These are phyloP conservation scores for Handroanthus guayacan DNA, from an alignment of 257 asterid genomes.

Conservation along the genomic window DNA sequence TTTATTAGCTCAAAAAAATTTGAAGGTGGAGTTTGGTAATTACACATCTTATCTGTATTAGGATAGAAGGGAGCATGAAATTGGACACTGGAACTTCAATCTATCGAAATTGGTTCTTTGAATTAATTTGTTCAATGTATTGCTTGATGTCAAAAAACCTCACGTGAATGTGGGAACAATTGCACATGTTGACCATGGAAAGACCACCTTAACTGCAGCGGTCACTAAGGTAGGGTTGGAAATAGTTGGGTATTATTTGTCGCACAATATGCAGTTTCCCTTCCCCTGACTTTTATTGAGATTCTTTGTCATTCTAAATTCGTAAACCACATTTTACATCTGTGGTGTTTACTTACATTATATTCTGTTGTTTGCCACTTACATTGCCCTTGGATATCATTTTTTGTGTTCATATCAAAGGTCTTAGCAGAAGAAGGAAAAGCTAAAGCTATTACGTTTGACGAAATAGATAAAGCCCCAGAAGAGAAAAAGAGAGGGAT, in stretches of 20 bases:
- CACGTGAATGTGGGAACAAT: slow-evolving; percentile 47
- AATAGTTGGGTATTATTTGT: neutral
- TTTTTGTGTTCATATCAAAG: slow-evolving; percentile 40
- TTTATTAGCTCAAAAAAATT: too few relatives aligned
- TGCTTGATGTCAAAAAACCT: slow-evolving; percentile 43
- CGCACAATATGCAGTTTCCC: neutral
- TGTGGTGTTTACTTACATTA: neutral
- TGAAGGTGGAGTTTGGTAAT: neutral
- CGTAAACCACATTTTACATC: neutral
- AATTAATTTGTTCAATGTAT: slow-evolving; percentile 2
- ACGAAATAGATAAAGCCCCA: slow-evolving; percentile 97
- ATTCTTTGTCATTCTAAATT: neutral
- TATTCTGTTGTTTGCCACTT: neutral
- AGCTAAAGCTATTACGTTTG: slow-evolving; percentile 88
- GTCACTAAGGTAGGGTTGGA: slow-evolving; percentile 70
- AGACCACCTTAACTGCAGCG: slow-evolving; percentile 93
- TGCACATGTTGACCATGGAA: slow-evolving; percentile 60
- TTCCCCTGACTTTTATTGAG: neutral
- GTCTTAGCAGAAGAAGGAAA: slow-evolving; percentile 88
- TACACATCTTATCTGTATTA: slow-evolving; percentile 10
- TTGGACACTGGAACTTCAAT: neutral
- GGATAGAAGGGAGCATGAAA: neutral
- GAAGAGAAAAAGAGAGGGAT: slow-evolving; percentile 95
- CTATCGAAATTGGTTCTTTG: slow-evolving; percentile 1
- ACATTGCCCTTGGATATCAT: too few relatives aligned